Evolutionary conservation across 441 rosid genomes (phyloP).

Genomic region (Cnidoscolus chayamansa): DNA sequence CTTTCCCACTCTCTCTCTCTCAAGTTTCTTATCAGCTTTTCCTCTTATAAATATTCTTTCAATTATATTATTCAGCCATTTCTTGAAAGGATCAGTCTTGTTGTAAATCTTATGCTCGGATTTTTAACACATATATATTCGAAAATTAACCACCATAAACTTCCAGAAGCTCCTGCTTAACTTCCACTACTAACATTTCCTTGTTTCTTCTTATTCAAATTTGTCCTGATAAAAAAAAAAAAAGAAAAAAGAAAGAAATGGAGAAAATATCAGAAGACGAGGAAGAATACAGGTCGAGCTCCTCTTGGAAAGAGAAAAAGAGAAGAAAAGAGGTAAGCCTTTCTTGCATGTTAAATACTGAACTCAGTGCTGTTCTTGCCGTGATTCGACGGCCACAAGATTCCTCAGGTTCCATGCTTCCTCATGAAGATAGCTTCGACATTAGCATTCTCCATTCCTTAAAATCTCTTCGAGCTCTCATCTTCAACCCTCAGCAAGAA

Average conservation of each 20-base stretch:
- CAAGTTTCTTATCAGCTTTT: too few species aligned
- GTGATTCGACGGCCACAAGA: constrained; percentile 63
- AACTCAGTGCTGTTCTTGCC: constrained; percentile 78
- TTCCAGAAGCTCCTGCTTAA: too few species aligned
- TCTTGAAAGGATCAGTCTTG: too few species aligned
- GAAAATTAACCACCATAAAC: too few species aligned
- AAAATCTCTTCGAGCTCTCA: constrained; percentile 67
- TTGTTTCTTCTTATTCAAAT: too few species aligned
- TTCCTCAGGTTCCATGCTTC: constrained; percentile 32
- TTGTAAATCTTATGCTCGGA: too few species aligned
- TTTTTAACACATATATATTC: too few species aligned
- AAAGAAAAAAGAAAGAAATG: background rate
- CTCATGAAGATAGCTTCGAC: constrained; percentile 55
- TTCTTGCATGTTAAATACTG: constrained; percentile 94
- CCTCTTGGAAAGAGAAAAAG: constrained; percentile 13
- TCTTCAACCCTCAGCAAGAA: constrained; percentile 86
- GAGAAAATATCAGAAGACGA: constrained; percentile 9
- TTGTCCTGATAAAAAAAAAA: background rate
- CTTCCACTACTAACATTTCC: background rate
- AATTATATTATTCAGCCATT: too few species aligned
- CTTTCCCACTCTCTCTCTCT: background rate
- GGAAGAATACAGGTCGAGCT: background rate
- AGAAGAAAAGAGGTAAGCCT: constrained; percentile 58
- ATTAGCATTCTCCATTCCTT: constrained; percentile 55
- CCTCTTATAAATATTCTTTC: background rate